A percentile compares a stretch with the other conserved stretches of the same genome.
phyloP scores from a whole-genome alignment of 225 moss, liverwort and hornwort species.

The Physcomitrium patens region DNA sequence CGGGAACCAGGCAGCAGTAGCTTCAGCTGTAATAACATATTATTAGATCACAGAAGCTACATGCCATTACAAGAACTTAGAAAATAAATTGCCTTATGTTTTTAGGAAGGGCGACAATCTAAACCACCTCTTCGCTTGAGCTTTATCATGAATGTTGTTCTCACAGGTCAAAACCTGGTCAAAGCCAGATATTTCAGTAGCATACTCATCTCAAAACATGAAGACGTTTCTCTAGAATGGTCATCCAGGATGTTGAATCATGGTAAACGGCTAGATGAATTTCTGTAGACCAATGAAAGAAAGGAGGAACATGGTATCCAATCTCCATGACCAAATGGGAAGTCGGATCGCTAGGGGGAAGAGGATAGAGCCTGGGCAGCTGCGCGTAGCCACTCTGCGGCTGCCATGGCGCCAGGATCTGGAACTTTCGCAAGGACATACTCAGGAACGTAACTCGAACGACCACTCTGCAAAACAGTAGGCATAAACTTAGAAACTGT shows the following conservation, averaged over 20 bases:
- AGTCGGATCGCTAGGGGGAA: slow-evolving; percentile 7
- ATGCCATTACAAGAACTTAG: slow-evolving; percentile 27
- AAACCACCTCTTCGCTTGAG: slow-evolving; percentile 42
- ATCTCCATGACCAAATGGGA: slow-evolving; percentile 6
- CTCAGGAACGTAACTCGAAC: slow-evolving; percentile 62
- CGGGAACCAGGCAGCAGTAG: background rate
- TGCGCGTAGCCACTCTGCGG: slow-evolving; percentile 65
- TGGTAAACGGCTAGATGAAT: slow-evolving; percentile 2
- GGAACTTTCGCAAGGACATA: slow-evolving; percentile 59
- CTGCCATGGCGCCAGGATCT: slow-evolving; percentile 81
- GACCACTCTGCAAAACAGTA: slow-evolving; percentile 54
- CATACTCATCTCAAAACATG: slow-evolving; percentile 25
- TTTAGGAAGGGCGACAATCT: slow-evolving; percentile 43
- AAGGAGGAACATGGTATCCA: slow-evolving; percentile 17
- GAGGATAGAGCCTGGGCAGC: slow-evolving; percentile 43
- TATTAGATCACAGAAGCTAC: slow-evolving; percentile 26
- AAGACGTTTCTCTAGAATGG: background rate
- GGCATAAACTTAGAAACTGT: background rate
- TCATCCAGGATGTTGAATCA: slow-evolving; percentile 19
- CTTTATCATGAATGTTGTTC: slow-evolving; percentile 38
- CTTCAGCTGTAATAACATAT: slow-evolving; percentile 19
- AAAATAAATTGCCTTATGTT: slow-evolving; percentile 1
- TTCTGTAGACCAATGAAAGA: slow-evolving; percentile 19
- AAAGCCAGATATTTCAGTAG: slow-evolving; percentile 11
- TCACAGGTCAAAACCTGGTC: slow-evolving; percentile 33